These are phyloP conservation scores for Rosa hybrid DNA, from an alignment of 331 rosid species.

Conservation along the genomic window DNA sequence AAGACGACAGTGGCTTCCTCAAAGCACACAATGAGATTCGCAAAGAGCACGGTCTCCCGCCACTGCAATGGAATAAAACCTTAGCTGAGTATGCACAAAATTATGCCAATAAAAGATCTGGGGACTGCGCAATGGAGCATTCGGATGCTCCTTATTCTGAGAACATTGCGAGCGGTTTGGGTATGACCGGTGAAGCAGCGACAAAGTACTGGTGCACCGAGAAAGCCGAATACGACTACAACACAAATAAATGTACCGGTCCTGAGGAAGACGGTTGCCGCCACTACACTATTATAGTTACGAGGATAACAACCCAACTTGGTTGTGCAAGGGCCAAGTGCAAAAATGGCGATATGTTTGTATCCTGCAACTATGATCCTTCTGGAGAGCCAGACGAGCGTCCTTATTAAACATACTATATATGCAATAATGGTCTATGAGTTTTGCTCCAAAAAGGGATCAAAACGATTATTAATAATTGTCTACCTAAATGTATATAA, in stretches of 20 bases:
- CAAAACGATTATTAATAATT: background rate
- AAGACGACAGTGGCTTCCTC: conserved; percentile 10
- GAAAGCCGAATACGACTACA: conserved; percentile 19
- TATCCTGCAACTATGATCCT: conserved; percentile 49
- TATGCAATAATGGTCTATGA: background rate
- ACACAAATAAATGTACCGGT: conserved; percentile 12
- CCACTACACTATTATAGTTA: conserved; percentile 28
- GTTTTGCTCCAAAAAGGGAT: background rate
- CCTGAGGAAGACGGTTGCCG: conserved; percentile 18
- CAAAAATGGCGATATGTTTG: conserved; percentile 25
- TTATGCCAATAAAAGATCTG: conserved; percentile 9
- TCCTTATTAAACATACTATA: conserved; percentile 35
- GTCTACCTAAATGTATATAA: too few species aligned
- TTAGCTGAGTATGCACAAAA: conserved; percentile 15
- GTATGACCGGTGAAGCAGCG: conserved; percentile 18
- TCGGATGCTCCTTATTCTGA: conserved; percentile 19
- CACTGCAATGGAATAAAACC: background rate
- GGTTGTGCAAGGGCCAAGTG: conserved; percentile 40
- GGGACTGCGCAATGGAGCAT: conserved; percentile 23
- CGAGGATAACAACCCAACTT: conserved; percentile 19
- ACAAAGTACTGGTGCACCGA: conserved; percentile 29
- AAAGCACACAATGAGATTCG: conserved; percentile 27
- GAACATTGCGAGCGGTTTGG: conserved; percentile 3
- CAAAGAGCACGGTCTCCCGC: background rate
- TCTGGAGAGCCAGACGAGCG: conserved; percentile 20